Conservation (phyloP, 148 eudicot genomes). For the Silene latifolia region DNA sequence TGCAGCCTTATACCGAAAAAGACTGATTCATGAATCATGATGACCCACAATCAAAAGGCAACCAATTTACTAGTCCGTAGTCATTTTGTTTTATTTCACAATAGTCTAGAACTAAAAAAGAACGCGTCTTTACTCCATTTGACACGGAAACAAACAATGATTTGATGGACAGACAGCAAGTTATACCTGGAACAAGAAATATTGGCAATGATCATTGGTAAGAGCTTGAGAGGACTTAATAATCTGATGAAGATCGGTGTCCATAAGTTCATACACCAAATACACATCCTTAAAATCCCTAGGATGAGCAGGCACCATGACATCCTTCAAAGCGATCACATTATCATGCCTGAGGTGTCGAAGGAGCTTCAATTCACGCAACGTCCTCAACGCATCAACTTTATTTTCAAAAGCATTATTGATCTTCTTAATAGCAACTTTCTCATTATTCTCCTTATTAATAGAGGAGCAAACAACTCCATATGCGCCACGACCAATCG, state of each 20-base stretch:
- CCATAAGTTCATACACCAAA: constrained; percentile 71
- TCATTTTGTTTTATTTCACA: no score
- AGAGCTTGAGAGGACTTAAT: constrained; percentile 64
- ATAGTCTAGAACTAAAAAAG: background rate
- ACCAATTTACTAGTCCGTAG: no score
- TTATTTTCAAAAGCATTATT: constrained; percentile 63
- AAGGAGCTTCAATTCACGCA: constrained; percentile 67
- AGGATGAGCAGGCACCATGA: constrained; percentile 50
- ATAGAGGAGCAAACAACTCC: constrained; percentile 65
- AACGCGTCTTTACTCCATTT: no score
- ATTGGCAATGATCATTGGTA: constrained; percentile 61
- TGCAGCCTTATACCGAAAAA: no score
- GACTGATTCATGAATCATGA: background rate
- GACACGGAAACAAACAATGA: background rate
- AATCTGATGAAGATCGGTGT: constrained; percentile 74
- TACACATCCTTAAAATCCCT: constrained; percentile 64
- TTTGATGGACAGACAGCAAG: background rate
- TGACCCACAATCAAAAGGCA: background rate
- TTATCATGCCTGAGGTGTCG: constrained; percentile 60
- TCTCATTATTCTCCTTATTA: constrained; percentile 58
- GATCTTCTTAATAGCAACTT: constrained; percentile 67
- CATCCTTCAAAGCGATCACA: constrained; percentile 66
- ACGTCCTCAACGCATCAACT: constrained; percentile 60
- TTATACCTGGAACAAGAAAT: constrained; percentile 61
- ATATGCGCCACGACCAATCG: constrained; percentile 65